Evolutionary conservation across 805 yeast genomes (phyloP).

Genomic region (Myxozyma neotropica): DNA sequence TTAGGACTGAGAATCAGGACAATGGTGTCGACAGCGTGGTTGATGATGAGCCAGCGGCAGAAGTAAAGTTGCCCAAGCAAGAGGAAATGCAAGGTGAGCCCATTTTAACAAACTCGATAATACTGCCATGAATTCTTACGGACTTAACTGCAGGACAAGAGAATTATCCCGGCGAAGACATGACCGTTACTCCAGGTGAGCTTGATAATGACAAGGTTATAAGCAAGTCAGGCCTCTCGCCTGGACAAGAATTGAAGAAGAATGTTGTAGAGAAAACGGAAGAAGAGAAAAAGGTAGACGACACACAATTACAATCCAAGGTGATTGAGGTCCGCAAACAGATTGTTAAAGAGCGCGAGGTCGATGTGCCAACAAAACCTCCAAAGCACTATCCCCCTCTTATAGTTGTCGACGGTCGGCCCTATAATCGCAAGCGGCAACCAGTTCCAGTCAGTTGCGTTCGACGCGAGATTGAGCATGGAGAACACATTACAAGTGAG

Average conservation of each 20-base stretch:
- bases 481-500: constrained; percentile 70
- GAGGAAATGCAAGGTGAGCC: background rate
- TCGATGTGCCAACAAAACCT: background rate
- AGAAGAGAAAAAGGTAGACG: background rate
- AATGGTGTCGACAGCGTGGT: constrained; percentile 1
- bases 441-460: constrained; percentile 53
- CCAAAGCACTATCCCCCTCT: constrained; percentile 6
- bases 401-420: constrained; percentile 11
- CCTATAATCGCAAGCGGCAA: constrained; percentile 7
- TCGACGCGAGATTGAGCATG: constrained; percentile 67
- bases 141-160: background rate
- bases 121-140: no score
- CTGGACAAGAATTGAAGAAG: background rate
- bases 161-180: background rate
- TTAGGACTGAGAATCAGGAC: constrained; percentile 2
- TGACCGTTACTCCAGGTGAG: background rate
- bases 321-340: constrained; percentile 7
- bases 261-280: background rate
- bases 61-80: no score
- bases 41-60: background rate
- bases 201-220: background rate
- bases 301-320: background rate
- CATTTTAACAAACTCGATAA: no score
- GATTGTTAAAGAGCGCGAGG: constrained; percentile 1
- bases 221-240: background rate